Conservation (phyloP, 1,139 yeast species). For the Blastobotrys proliferans region DNA sequence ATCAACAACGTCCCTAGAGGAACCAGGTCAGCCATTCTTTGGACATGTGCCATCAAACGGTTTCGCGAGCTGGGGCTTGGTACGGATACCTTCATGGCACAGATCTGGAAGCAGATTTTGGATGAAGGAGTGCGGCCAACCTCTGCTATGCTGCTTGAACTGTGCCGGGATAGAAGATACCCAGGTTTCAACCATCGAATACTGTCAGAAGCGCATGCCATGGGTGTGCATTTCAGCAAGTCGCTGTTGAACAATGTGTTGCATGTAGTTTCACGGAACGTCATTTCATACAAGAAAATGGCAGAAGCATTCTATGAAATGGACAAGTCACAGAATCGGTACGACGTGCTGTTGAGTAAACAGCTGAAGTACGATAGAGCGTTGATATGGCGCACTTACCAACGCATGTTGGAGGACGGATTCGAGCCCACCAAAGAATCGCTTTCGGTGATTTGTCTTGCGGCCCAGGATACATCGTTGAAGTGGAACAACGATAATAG, state of each 20-base stretch:
- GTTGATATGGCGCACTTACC: slow-evolving; percentile 30
- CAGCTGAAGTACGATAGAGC: slow-evolving; percentile 1
- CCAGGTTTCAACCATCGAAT: background rate
- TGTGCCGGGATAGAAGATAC: slow-evolving; percentile 10
- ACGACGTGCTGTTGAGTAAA: slow-evolving; percentile 15
- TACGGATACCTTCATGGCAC: slow-evolving; percentile 17
- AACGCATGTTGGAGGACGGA: slow-evolving; percentile 17
- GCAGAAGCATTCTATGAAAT: background rate
- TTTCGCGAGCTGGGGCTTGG: slow-evolving; percentile 23
- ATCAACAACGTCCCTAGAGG: slow-evolving; percentile 14
- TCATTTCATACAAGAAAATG: no score
- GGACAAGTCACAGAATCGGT: background rate
- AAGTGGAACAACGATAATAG: no score
- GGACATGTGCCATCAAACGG: slow-evolving; percentile 25
- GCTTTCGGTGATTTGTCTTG: slow-evolving; percentile 25
- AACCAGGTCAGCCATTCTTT: slow-evolving; percentile 18
- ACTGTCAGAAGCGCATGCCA: background rate
- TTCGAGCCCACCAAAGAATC: slow-evolving; percentile 26
- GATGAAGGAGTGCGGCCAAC: slow-evolving; percentile 17
- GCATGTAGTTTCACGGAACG: no score
- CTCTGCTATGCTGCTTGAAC: slow-evolving; percentile 21
- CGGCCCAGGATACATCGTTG: slow-evolving; percentile 26
- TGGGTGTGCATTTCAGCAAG: no score
- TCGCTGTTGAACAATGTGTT: no score
- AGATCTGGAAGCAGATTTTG: slow-evolving; percentile 24